A percentile compares a stretch with the other conserved stretches of the same genome.
Evolutionary conservation across 2,329 filamentous ascomycete genomes (phyloP).

Genomic region (Aspergillus puulaauensis): DNA sequence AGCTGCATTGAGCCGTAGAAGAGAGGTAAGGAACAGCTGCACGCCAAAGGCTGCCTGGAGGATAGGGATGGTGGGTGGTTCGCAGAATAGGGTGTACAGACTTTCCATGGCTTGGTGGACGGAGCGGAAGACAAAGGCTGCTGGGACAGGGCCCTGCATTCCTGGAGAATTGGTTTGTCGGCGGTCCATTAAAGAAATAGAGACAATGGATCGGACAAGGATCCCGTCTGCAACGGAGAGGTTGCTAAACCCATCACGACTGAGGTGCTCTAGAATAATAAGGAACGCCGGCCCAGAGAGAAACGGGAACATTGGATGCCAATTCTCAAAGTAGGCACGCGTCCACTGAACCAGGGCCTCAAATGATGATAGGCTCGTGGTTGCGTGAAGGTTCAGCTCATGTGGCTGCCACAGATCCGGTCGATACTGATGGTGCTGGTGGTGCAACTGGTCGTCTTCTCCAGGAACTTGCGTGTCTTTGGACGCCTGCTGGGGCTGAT

Average conservation of each 20-base stretch:
- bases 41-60: slow-evolving; percentile 55
- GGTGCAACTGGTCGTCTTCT: slow-evolving; percentile 53
- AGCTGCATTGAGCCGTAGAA: slow-evolving; percentile 57
- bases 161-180: slow-evolving; percentile 39
- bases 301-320: slow-evolving; percentile 59
- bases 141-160: slow-evolving; percentile 36
- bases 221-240: slow-evolving; percentile 40
- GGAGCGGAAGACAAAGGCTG: slow-evolving; percentile 48
- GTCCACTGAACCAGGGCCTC: slow-evolving; percentile 53
- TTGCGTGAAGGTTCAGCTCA: slow-evolving; percentile 34
- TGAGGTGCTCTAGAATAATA: slow-evolving; percentile 46
- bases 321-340: slow-evolving; percentile 56
- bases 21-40: slow-evolving; percentile 56
- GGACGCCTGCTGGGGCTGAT: slow-evolving; percentile 28
- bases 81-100: slow-evolving; percentile 48
- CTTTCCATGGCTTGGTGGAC: slow-evolving; percentile 53
- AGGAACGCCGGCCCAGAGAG: slow-evolving; percentile 56
- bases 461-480: slow-evolving; percentile 53
- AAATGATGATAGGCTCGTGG: slow-evolving; percentile 43
- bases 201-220: slow-evolving; percentile 51
- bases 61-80: slow-evolving; percentile 48
- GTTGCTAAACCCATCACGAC: slow-evolving; percentile 31
- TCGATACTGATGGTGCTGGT: slow-evolving; percentile 16
- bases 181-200: slow-evolving; percentile 55
- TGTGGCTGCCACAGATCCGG: slow-evolving; percentile 30